Evolutionary conservation across 306 rosid species (phyloP).

Genomic region (Corylus avellana): DNA sequence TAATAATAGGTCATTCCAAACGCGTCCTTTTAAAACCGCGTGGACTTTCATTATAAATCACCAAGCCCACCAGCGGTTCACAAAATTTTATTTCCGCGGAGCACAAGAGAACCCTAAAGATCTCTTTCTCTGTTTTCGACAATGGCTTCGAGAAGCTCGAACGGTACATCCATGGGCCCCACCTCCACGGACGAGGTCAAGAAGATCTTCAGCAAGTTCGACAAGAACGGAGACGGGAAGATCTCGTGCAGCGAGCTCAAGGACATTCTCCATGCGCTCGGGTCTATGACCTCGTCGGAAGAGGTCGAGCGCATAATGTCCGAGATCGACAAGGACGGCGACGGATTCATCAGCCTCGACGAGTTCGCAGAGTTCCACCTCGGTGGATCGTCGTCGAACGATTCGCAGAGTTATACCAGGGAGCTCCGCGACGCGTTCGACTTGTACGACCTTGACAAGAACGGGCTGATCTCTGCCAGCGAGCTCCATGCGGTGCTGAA

Average conservation of each 20-base stretch:
- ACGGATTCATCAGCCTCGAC: conserved; percentile 71
- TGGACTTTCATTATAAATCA: neutral
- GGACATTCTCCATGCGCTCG: conserved; percentile 56
- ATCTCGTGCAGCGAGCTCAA: conserved; percentile 69
- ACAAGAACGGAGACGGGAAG: conserved; percentile 86
- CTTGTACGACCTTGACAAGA: conserved; percentile 81
- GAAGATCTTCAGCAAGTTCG: conserved; percentile 78
- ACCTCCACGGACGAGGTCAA: conserved; percentile 56
- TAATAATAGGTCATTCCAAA: too few relatives aligned
- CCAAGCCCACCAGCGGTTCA: neutral
- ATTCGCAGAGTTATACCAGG: conserved; percentile 20
- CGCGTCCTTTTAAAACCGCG: neutral
- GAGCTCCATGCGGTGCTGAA: conserved; percentile 73
- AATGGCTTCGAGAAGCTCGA: neutral
- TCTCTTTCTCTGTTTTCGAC: too few relatives aligned
- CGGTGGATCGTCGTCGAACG: conserved; percentile 15
- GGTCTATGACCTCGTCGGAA: conserved; percentile 51
- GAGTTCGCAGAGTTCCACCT: conserved; percentile 74
- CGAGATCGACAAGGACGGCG: conserved; percentile 77
- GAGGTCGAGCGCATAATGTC: conserved; percentile 75
- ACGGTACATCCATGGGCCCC: conserved; percentile 7
- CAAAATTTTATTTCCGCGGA: neutral
- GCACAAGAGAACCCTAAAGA: neutral
- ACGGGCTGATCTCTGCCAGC: conserved; percentile 72
- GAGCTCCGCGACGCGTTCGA: conserved; percentile 90